phyloP scores from a whole-genome alignment of 192 early-diverging fungal species.

The Fimicolochytrium jonesii region DNA sequence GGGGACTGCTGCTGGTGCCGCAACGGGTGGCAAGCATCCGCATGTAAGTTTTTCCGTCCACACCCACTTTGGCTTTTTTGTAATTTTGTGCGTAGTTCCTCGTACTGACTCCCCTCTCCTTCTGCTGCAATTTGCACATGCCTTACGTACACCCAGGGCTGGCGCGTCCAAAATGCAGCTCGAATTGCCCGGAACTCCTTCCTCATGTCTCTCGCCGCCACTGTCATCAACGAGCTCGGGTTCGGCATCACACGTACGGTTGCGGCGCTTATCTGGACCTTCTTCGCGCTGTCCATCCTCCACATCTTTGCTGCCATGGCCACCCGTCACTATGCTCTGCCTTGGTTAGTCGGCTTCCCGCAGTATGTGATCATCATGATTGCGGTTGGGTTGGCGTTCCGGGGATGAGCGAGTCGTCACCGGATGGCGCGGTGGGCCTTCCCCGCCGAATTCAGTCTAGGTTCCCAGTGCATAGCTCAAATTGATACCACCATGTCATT shows the following conservation, averaged over 20 bases:
- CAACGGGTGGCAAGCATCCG: not conserved
- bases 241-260: not conserved
- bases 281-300: conserved; percentile 14
- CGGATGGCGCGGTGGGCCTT: no score
- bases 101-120: not conserved
- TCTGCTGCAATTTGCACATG: not conserved
- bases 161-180: conserved; percentile 6
- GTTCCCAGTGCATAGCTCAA: no score
- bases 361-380: conserved; percentile 14
- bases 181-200: conserved; percentile 20
- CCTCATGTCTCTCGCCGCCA: conserved; percentile 19
- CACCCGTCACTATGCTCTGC: conserved; percentile 4
- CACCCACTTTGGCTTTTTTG: no score
- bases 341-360: conserved; percentile 6
- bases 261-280: conserved; percentile 12
- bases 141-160: conserved; percentile 4
- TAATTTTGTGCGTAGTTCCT: not conserved
- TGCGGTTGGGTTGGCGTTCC: conserved; percentile 14
- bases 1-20: not conserved
- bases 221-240: conserved; percentile 7
- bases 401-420: no score
- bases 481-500: no score
- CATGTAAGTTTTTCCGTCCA: not conserved
- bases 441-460: no score
- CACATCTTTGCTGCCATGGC: conserved; percentile 9